Conservation (phyloP, 495 filamentous ascomycete species). For the Talaromyces nanjingensis region DNA sequence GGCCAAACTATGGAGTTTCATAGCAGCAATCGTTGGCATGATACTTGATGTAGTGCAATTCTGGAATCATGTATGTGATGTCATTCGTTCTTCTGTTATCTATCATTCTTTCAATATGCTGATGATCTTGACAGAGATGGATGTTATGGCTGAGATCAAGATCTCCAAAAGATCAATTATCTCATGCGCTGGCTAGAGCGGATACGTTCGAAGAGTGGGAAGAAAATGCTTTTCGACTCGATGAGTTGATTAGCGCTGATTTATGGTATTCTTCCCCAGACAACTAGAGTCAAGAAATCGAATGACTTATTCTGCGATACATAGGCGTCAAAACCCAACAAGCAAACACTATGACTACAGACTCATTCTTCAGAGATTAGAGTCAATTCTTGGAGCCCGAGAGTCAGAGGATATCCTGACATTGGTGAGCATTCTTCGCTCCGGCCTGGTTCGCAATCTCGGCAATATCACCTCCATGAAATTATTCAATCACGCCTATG, state of each 20-base stretch:
- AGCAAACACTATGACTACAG: conserved; percentile 84
- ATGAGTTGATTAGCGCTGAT: conserved; percentile 70
- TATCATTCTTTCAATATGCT: background rate
- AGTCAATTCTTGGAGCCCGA: conserved; percentile 64
- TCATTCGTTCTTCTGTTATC: background rate
- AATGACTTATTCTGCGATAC: conserved; percentile 1
- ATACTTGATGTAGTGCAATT: conserved; percentile 56
- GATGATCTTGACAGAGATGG: background rate
- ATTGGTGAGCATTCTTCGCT: conserved; percentile 72
- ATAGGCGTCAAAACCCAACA: conserved; percentile 73
- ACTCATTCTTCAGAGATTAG: conserved; percentile 72
- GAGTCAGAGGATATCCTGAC: conserved; percentile 68
- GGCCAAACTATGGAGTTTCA: conserved; percentile 23
- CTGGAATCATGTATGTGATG: conserved; percentile 50
- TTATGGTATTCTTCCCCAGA: conserved; percentile 52
- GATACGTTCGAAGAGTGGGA: conserved; percentile 78
- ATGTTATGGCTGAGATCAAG: conserved; percentile 34
- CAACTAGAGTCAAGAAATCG: background rate
- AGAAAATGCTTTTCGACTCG: conserved; percentile 68
- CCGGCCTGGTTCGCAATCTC: conserved; percentile 82
- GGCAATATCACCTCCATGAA: conserved; percentile 84
- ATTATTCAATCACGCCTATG: conserved; percentile 78
- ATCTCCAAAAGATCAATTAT: conserved; percentile 26
- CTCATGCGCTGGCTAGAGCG: conserved; percentile 49
- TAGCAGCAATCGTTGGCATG: conserved; percentile 46